phyloP scores from a whole-genome alignment of 768 basidiomycete genomes.

The Lactarius evosmus region DNA sequence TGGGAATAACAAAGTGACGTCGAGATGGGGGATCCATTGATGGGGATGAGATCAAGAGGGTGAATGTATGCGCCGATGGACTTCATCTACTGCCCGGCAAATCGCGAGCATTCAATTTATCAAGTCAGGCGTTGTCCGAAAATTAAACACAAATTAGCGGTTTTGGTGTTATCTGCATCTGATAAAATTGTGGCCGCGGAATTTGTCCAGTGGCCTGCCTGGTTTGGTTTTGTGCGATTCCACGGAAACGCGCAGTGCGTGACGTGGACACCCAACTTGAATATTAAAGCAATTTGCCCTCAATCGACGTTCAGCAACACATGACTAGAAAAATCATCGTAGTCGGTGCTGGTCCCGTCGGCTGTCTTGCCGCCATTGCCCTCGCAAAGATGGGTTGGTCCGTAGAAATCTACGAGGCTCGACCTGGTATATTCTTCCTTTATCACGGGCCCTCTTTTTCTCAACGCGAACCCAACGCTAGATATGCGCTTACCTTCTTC shows the following conservation, averaged over 20 bases:
- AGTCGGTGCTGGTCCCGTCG: slow-evolving; percentile 91
- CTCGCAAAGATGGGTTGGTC: slow-evolving; percentile 85
- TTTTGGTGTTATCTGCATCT: not conserved
- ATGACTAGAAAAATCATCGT: slow-evolving; percentile 49
- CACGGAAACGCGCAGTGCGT: not conserved
- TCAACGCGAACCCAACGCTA: slow-evolving; percentile 31
- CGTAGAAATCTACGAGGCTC: slow-evolving; percentile 75
- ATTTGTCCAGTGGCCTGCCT: not conserved
- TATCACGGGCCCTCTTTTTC: slow-evolving; percentile 9
- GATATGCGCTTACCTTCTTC: slow-evolving; percentile 75
- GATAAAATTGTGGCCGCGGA: not conserved
- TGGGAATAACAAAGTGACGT: slow-evolving; percentile 37
- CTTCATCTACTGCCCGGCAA: not conserved
- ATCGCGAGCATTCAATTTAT: not conserved
- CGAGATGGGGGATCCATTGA: slow-evolving; percentile 19
- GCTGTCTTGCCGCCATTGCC: slow-evolving; percentile 83
- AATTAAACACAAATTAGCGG: too few relatives aligned
- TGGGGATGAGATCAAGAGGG: not conserved
- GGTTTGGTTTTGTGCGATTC: not conserved
- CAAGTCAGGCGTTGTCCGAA: too few relatives aligned
- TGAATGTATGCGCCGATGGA: not conserved
- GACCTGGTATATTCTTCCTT: slow-evolving; percentile 53
- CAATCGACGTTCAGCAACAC: not conserved
- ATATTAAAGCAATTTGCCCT: not conserved
- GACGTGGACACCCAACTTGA: not conserved